Base-by-base conservation (phyloP, 164 flowering plant species). In the Malania oleifera region DNA sequence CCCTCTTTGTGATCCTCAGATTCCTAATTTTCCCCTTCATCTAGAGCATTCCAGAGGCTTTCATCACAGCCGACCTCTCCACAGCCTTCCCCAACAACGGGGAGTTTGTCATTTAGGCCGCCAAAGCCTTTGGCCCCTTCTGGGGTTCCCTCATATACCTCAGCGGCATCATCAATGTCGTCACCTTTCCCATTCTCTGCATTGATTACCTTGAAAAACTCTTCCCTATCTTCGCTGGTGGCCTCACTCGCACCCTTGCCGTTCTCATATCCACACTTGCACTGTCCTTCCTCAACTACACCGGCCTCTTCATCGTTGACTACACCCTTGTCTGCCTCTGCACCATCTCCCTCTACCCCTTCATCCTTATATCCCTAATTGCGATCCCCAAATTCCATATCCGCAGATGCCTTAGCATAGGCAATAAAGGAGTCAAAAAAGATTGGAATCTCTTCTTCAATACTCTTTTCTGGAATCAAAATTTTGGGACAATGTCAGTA, bases 401-500 rank as follows among this genome's bases (percentile, higher is more conserved):
- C 0, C 57, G 40, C 35, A 62, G 95, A 1, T 91, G 95, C 95
- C 11, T 73, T 20, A 72, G 69, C 58, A 43, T 73, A 27, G 90
- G 89, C 13, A 72, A 77, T 22, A 73, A 66, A 28, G 82, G 81
- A 0, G 73, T 68, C 13, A 67, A 80, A 22, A 81, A 62, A 52
- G 89, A 91, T 46, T 91, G 98, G 98, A 82, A 52, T 24, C 52
- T 84, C 26, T 89, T 31, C 68, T 78, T 85, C 69, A 91, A 89
- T 55, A 89, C 96, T 12, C 81, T 89, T 1, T 91, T 91, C 53
- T 89, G 98, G 96, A 91, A 91, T 56, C 65, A 87, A 64, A 91
- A 91, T 60, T 91, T 83, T 91, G 95, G 96, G 98, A 91, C 61
- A 89, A 71, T 59, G 96, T 82, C 0, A 89, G 95, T 25, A 86